A percentile compares a stretch with the other conserved stretches of the same genome.
Conservation (phyloP, 2,329 filamentous ascomycete genomes). For the Aureobasidium leucospermi region DNA sequence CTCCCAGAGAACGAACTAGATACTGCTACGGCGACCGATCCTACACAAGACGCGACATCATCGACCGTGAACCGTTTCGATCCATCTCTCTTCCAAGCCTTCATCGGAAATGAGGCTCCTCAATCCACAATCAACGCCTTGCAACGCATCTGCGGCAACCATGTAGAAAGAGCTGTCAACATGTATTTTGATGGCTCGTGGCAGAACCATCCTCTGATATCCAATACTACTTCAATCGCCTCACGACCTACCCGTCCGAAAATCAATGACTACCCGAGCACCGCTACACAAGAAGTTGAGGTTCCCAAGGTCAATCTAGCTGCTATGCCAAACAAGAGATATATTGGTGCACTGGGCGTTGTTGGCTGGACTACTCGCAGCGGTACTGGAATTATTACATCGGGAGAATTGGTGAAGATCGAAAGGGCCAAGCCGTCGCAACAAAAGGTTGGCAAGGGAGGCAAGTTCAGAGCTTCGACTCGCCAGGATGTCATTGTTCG, state of each 20-base stretch:
- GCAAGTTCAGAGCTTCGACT: constrained; percentile 45
- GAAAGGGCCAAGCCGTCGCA: constrained; percentile 69
- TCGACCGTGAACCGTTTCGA: constrained; percentile 41
- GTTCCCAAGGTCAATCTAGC: constrained; percentile 15
- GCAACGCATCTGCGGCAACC: constrained; percentile 42
- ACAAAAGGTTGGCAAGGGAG: constrained; percentile 33
- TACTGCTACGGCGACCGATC: neutral
- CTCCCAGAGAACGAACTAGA: constrained; percentile 23
- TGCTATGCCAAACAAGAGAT: constrained; percentile 55
- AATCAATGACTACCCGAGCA: neutral
- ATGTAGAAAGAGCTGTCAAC: constrained; percentile 56
- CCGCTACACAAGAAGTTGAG: constrained; percentile 9
- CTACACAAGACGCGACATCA: constrained; percentile 11
- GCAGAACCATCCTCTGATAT: constrained; percentile 30
- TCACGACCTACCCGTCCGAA: neutral
- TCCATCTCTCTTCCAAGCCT: constrained; percentile 46
- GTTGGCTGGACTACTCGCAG: constrained; percentile 88
- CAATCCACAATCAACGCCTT: constrained; percentile 40
- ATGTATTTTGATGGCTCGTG: constrained; percentile 59
- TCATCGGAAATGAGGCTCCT: constrained; percentile 49
- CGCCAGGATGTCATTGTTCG: constrained; percentile 82
- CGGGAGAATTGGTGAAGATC: constrained; percentile 77
- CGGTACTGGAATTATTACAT: constrained; percentile 64
- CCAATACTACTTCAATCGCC: neutral
- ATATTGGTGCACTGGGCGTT: constrained; percentile 86